Percentiles rank a stretch among this genome's conserved stretches.
Conservation (phyloP, 176 grass and related monocot genomes). For the Pharus latifolius region DNA sequence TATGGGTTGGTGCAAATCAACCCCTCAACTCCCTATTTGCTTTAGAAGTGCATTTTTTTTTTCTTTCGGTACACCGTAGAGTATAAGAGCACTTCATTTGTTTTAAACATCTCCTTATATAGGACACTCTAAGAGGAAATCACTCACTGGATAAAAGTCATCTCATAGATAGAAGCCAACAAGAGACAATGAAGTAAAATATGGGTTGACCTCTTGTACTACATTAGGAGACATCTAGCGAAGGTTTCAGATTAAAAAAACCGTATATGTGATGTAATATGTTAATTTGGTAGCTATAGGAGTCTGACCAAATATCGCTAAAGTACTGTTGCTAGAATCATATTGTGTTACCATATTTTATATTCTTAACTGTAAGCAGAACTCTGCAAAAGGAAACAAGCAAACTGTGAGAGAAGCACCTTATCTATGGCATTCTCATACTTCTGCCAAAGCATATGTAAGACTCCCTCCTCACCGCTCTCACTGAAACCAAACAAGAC, state of each 20-base stretch:
- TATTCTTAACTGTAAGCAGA: neutral
- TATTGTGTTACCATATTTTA: neutral
- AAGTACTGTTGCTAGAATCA: too few relatives aligned
- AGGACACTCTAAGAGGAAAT: slow-evolving; percentile 7
- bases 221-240: neutral
- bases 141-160: neutral
- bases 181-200: neutral
- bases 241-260: neutral
- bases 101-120: neutral
- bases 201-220: neutral
- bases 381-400: neutral
- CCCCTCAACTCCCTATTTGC: too few relatives aligned
- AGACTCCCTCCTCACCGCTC: slow-evolving; percentile 55
- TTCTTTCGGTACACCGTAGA: too few relatives aligned
- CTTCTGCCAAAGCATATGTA: slow-evolving; percentile 74
- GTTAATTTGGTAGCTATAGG: neutral
- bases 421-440: slow-evolving; percentile 86
- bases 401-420: slow-evolving; percentile 34
- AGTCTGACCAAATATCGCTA: neutral
- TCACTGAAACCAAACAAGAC: slow-evolving; percentile 38
- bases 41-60: too few relatives aligned
- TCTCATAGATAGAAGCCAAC: neutral
- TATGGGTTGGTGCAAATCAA: too few relatives aligned
- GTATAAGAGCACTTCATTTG: too few relatives aligned
- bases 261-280: neutral